These are phyloP conservation scores for Penicillium chermesinum DNA, from an alignment of 495 filamentous ascomycete species.

Conservation along the genomic window DNA sequence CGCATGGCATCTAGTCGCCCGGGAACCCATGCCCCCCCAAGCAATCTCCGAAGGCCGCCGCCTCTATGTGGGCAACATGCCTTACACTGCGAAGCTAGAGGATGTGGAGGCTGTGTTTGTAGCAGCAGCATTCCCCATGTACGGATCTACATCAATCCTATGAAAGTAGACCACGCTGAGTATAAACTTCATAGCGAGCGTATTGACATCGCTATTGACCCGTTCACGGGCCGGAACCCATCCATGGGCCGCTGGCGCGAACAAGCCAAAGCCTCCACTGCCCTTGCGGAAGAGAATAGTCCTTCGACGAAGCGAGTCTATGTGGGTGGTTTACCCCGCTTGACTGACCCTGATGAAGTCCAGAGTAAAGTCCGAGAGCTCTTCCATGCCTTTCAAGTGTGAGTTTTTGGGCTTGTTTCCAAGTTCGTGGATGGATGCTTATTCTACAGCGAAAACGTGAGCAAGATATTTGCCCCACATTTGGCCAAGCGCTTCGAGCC, in stretches of 20 bases:
- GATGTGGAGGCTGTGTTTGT: conserved; percentile 57
- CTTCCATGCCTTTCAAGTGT: conserved; percentile 56
- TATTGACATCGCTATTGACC: conserved; percentile 64
- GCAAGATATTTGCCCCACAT: conserved; percentile 59
- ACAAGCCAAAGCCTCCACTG: conserved; percentile 16
- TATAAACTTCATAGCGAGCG: conserved; percentile 40
- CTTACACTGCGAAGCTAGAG: conserved; percentile 56
- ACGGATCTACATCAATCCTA: conserved; percentile 12
- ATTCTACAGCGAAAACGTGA: conserved; percentile 44
- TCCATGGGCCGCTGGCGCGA: conserved; percentile 43
- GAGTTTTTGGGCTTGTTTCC: conserved; percentile 9
- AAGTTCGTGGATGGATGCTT: neutral
- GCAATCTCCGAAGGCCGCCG: conserved; percentile 40
- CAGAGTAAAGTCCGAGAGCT: conserved; percentile 50
- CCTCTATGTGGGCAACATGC: conserved; percentile 65
- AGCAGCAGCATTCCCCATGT: conserved; percentile 42
- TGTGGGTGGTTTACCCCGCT: conserved; percentile 57
- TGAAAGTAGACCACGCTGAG: conserved; percentile 18
- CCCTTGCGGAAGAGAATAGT: conserved; percentile 14
- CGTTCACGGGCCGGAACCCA: conserved; percentile 61
- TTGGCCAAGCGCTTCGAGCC: conserved; percentile 45
- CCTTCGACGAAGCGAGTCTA: conserved; percentile 54
- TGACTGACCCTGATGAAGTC: conserved; percentile 51
- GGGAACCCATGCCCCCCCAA: conserved; percentile 33
- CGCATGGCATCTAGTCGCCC: conserved; percentile 34